Evolutionary conservation across 345 rosid species (phyloP).

Genomic region (Linum lewisii): DNA sequence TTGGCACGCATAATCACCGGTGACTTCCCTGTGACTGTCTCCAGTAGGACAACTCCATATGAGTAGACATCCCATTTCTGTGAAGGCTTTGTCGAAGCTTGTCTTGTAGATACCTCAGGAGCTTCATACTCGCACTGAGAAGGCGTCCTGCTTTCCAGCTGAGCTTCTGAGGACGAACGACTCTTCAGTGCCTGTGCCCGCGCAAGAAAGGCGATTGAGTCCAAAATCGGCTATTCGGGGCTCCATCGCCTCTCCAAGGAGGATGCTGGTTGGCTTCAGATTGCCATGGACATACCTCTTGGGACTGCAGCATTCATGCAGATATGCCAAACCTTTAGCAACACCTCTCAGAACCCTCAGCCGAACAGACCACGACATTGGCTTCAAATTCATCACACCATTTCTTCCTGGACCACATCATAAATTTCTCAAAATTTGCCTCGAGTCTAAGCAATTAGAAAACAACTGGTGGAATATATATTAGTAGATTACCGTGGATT

Average conservation of each 20-base stretch:
- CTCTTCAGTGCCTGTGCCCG: constrained; percentile 6
- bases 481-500: constrained; percentile 16
- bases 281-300: constrained; percentile 24
- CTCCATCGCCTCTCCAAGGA: constrained; percentile 22
- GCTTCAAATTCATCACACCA: constrained; percentile 15
- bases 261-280: constrained; percentile 18
- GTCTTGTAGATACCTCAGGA: constrained; percentile 15
- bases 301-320: constrained; percentile 19
- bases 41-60: constrained; percentile 19
- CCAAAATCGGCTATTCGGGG: constrained; percentile 25
- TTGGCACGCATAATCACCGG: constrained; percentile 8
- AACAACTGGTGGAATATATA: background rate
- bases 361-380: constrained; percentile 18
- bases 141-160: constrained; percentile 12
- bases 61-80: constrained; percentile 32
- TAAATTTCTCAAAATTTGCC: too few species aligned
- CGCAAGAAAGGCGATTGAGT: constrained; percentile 14
- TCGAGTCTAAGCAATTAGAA: too few species aligned
- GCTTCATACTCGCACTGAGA: constrained; percentile 17
- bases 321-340: constrained; percentile 17
- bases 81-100: constrained; percentile 12
- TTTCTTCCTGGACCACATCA: constrained; percentile 14
- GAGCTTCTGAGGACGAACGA: background rate
- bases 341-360: constrained; percentile 17
- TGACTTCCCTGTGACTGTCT: constrained; percentile 20